Evolutionary conservation across 495 filamentous ascomycete species (phyloP).

Genomic region (Copromyces sp.): DNA sequence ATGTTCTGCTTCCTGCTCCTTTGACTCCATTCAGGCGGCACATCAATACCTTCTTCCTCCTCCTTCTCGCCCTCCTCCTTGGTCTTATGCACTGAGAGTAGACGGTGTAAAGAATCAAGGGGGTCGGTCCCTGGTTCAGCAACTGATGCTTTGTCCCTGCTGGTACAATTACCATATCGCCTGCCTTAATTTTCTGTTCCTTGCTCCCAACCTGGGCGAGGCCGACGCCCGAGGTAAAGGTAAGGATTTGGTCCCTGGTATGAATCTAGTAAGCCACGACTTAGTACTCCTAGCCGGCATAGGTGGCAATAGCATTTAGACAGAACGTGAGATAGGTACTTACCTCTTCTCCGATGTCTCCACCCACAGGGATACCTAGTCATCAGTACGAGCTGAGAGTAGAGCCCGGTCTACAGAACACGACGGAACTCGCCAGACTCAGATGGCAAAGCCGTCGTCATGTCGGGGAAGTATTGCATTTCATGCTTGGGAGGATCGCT

Average conservation of each 20-base stretch:
- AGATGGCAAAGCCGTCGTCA: conserved; percentile 40
- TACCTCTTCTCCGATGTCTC: conserved; percentile 57
- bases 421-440: conserved; percentile 48
- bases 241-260: conserved; percentile 54
- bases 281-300: neutral
- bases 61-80: conserved; percentile 52
- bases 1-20: conserved; percentile 49
- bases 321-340: conserved; percentile 2
- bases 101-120: conserved; percentile 50
- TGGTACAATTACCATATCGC: conserved; percentile 53
- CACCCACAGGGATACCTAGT: conserved; percentile 51
- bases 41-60: conserved; percentile 52
- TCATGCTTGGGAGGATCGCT: conserved; percentile 39
- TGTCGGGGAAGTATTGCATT: conserved; percentile 48
- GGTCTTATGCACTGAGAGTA: conserved; percentile 53
- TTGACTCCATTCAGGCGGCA: conserved; percentile 48
- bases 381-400: conserved; percentile 55
- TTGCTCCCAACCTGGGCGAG: conserved; percentile 49
- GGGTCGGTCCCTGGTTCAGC: conserved; percentile 44
- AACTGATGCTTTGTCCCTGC: conserved; percentile 60
- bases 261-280: conserved; percentile 24
- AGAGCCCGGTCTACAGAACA: conserved; percentile 51
- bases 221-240: conserved; percentile 49
- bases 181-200: conserved; percentile 47
- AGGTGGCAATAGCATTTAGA: conserved; percentile 10